Conservation (phyloP, 805 yeast genomes). For the Brettanomyces nanus region DNA sequence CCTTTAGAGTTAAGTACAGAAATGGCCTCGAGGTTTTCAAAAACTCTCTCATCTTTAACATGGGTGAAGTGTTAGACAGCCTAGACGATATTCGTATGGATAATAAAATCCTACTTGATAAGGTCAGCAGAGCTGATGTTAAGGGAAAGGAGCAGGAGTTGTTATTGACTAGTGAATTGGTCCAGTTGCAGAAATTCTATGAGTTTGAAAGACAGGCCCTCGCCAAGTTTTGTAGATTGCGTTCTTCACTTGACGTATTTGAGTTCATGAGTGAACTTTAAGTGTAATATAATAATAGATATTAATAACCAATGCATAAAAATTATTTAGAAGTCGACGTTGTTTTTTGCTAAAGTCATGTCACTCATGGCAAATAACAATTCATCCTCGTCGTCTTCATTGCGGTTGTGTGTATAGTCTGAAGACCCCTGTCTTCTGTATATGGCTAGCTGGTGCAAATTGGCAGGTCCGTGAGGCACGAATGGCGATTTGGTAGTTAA, state of each 20-base stretch:
- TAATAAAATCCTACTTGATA: constrained; percentile 61
- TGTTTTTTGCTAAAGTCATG: constrained; percentile 35
- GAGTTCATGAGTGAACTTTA: constrained; percentile 22
- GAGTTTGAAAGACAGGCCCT: constrained; percentile 46
- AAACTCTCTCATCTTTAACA: constrained; percentile 40
- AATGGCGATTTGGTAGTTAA: neutral
- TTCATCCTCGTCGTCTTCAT: constrained; percentile 57
- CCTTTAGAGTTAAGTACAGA: constrained; percentile 50
- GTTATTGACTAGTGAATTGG: constrained; percentile 65
- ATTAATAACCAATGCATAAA: too few relatives aligned
- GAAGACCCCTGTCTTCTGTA: neutral
- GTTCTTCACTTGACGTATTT: constrained; percentile 50
- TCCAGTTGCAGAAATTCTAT: constrained; percentile 56
- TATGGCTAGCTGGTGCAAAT: constrained; percentile 3
- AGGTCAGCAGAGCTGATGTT: constrained; percentile 86
- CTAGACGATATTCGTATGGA: constrained; percentile 47
- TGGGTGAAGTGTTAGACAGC: constrained; percentile 42
- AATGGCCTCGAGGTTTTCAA: constrained; percentile 28
- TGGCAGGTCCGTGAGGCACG: neutral
- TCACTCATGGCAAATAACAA: constrained; percentile 66
- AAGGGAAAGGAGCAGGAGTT: constrained; percentile 71
- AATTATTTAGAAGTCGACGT: constrained; percentile 18
- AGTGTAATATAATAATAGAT: neutral
- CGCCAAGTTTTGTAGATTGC: constrained; percentile 47
- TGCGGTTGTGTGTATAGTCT: neutral